Percentiles rank a stretch among this genome's conserved stretches.
Evolutionary conservation across 768 basidiomycete genomes (phyloP).

Genomic region (Mycena kentingensis): DNA sequence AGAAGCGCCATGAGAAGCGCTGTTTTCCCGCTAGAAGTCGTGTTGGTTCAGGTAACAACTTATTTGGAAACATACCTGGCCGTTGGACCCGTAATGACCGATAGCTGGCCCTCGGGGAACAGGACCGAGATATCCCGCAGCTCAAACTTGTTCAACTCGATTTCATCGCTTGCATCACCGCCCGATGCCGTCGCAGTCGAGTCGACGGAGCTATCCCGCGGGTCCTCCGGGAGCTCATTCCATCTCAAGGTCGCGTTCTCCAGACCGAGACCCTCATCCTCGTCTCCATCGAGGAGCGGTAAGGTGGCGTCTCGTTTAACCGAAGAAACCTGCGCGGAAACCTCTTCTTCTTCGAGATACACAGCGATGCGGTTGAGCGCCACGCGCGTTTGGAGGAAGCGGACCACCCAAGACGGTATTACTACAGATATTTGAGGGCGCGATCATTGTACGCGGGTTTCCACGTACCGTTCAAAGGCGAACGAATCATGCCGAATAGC

Average conservation of each 20-base stretch:
- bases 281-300: conserved; percentile 23
- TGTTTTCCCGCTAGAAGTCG: too few relatives aligned
- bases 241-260: conserved; percentile 61
- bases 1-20: conserved; percentile 68
- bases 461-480: conserved; percentile 21
- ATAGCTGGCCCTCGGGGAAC: conserved; percentile 72
- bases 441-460: conserved; percentile 10
- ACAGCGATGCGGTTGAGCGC: conserved; percentile 67
- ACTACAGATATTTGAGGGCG: conserved; percentile 30
- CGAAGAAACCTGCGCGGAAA: conserved; percentile 63
- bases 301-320: conserved; percentile 46
- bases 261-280: conserved; percentile 53
- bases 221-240: conserved; percentile 45
- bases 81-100: conserved; percentile 75
- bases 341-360: conserved; percentile 72
- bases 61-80: conserved; percentile 40
- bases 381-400: conserved; percentile 68
- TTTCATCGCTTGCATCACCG: neutral
- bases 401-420: conserved; percentile 77
- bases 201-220: neutral
- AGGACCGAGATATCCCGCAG: conserved; percentile 62
- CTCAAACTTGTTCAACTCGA: conserved; percentile 56
- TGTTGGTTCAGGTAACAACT: too few relatives aligned
- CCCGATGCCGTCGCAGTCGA: neutral
- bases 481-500: conserved; percentile 78